Conservation (phyloP, 768 basidiomycete genomes). For the Amyloporia xantha region DNA sequence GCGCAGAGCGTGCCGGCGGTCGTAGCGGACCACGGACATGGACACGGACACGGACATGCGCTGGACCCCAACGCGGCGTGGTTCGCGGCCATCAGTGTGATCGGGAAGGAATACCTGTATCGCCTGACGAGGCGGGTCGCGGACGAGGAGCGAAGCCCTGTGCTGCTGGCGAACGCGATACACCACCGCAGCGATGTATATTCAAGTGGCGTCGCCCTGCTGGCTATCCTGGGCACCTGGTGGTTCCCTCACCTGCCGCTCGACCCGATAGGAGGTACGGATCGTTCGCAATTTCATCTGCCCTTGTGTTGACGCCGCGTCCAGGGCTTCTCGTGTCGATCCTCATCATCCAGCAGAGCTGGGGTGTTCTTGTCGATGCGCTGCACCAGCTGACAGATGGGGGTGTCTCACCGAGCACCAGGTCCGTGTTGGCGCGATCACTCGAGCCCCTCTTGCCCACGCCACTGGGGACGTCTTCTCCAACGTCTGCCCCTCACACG, state of each 20-base stretch:
- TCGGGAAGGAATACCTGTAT: slow-evolving; percentile 92
- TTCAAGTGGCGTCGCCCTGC: slow-evolving; percentile 84
- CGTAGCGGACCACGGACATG: slow-evolving; percentile 32
- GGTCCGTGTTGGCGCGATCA: slow-evolving; percentile 43
- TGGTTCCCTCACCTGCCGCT: slow-evolving; percentile 79
- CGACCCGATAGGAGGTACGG: slow-evolving; percentile 90
- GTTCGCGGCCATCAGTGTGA: slow-evolving; percentile 80
- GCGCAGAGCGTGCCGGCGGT: slow-evolving; percentile 47
- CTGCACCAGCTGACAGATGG: slow-evolving; percentile 82
- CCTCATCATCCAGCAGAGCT: slow-evolving; percentile 78
- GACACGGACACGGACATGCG: slow-evolving; percentile 44
- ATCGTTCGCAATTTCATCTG: too few species aligned
- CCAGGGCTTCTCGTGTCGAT: slow-evolving; percentile 83
- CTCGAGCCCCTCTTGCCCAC: slow-evolving; percentile 48
- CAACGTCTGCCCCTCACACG: slow-evolving; percentile 4
- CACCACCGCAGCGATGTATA: slow-evolving; percentile 98
- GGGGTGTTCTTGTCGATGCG: slow-evolving; percentile 57
- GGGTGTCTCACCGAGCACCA: slow-evolving; percentile 56
- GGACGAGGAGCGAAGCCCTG: slow-evolving; percentile 84
- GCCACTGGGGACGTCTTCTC: slow-evolving; percentile 20
- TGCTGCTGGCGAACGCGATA: slow-evolving; percentile 90
- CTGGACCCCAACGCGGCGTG: slow-evolving; percentile 95
- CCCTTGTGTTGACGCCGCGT: slow-evolving; percentile 3
- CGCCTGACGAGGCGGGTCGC: slow-evolving; percentile 85
- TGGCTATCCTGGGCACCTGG: slow-evolving; percentile 89